Percentiles rank a stretch among this genome's conserved stretches.
These are phyloP conservation scores for Fusarium sp. DNA, from an alignment of 2,329 filamentous ascomycete genomes.

Conservation along the genomic window DNA sequence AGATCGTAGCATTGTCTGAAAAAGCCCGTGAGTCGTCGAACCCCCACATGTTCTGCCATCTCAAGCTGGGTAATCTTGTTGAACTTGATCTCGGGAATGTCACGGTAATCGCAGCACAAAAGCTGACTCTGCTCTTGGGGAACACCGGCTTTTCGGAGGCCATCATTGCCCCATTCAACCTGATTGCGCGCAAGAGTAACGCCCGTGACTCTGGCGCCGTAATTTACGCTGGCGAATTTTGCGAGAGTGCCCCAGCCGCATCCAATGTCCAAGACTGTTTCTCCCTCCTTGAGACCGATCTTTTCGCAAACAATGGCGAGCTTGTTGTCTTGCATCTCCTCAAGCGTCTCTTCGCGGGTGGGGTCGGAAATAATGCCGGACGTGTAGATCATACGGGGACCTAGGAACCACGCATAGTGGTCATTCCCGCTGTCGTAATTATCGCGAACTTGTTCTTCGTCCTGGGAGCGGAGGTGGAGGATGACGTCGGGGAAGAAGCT, in stretches of 20 bases:
- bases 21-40: conserved; percentile 82
- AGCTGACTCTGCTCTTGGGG: conserved; percentile 85
- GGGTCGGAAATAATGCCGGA: conserved; percentile 89
- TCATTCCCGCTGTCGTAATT: conserved; percentile 97
- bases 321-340: conserved; percentile 97
- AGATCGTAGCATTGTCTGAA: conserved; percentile 87
- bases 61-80: conserved; percentile 96
- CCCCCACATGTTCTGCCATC: conserved; percentile 96
- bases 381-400: conserved; percentile 97
- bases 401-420: conserved; percentile 96
- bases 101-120: conserved; percentile 93
- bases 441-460: conserved; percentile 94
- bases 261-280: conserved; percentile 87
- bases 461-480: conserved; percentile 87
- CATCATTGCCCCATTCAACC: conserved; percentile 92
- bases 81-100: conserved; percentile 84
- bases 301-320: conserved; percentile 93
- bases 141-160: conserved; percentile 79
- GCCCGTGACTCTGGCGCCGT: conserved; percentile 82
- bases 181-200: conserved; percentile 93
- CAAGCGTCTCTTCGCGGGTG: conserved; percentile 85
- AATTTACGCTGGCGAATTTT: conserved; percentile 88
- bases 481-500: conserved; percentile 86
- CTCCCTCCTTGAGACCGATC: conserved; percentile 80
- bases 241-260: conserved; percentile 96